Evolutionary conservation across 257 asterid genomes (phyloP), one percentile per base, ranked within the genome.

Genomic region (Oldenlandia corymbosa): DNA sequence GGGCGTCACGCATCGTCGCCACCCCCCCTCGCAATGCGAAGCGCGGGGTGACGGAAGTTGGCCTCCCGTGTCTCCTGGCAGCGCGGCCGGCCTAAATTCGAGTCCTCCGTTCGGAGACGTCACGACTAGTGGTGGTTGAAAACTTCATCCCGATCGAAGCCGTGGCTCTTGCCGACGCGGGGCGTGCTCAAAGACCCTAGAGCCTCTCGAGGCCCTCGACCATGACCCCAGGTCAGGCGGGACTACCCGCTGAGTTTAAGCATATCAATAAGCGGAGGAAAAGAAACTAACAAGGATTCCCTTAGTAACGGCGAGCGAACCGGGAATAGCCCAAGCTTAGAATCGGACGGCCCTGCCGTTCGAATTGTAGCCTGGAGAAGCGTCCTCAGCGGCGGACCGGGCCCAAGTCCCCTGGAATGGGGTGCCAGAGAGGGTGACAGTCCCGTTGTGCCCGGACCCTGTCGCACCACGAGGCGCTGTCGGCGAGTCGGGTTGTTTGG

Each of bases 231-330:
- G 43, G 43, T 39, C 43, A 39, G 12, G 43, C 43, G 43, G 43
- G 43, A 39, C 10, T 39, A 39, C 43, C 4, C 4, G 43, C 43
- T 39, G 43, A 39, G 51, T 46, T 46, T 46, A 78, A 75, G 79
- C 77, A 75, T 79, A 79, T 79, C 84, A 76, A 73, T 76, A 74
- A 68, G 81, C 55, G 73, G 82, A 81, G 86, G 76, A 78, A 73
- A 73, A 81, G 77, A 78, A 81, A 81, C 79, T 76, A 78, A 73
- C 79, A 58, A 82, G 88, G 85, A 83, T 83, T 83, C 79, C 80
- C 79, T 21, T 75, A 77, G 84, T 83, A 83, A 80, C 79, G 82
- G 73, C 86, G 80, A 77, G 80, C 74, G 74, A 83, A 77, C 70
- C 75, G 79, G 82, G 80, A 83, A 75, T 13, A 75, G 66, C 78